phyloP scores from a whole-genome alignment of 768 basidiomycete genomes.

The Russula brevipes region DNA sequence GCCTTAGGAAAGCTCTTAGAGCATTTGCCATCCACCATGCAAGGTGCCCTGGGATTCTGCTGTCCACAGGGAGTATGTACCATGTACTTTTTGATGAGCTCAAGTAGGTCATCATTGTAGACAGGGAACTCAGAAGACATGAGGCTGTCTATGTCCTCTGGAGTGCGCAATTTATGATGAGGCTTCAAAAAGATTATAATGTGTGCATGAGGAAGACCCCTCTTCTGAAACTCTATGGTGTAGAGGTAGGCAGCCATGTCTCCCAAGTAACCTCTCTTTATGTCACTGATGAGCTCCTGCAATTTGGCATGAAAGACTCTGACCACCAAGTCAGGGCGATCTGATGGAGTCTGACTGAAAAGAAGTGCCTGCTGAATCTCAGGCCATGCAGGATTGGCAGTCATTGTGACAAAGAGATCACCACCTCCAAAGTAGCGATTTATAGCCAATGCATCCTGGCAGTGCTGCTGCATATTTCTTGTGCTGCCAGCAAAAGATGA shows the following conservation, averaged over 20 bases:
- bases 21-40: conserved; percentile 39
- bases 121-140: neutral
- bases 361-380: conserved; percentile 20
- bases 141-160: neutral
- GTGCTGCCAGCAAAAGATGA: too few species aligned
- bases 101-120: neutral
- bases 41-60: neutral
- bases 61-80: neutral
- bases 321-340: neutral
- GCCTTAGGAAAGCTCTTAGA: conserved; percentile 42
- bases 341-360: conserved; percentile 27
- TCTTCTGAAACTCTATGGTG: neutral
- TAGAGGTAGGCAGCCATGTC: neutral
- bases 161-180: neutral
- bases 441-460: neutral
- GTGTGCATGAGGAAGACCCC: neutral
- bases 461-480: too few species aligned
- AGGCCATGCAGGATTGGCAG: conserved; percentile 47
- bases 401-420: conserved; percentile 39
- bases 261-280: neutral
- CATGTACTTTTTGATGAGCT: neutral
- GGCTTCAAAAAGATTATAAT: neutral
- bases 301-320: neutral
- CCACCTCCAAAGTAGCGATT: neutral
- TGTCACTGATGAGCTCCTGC: neutral